Conservation (phyloP, 805 yeast species). For the Lachancea lanzarotensis region DNA sequence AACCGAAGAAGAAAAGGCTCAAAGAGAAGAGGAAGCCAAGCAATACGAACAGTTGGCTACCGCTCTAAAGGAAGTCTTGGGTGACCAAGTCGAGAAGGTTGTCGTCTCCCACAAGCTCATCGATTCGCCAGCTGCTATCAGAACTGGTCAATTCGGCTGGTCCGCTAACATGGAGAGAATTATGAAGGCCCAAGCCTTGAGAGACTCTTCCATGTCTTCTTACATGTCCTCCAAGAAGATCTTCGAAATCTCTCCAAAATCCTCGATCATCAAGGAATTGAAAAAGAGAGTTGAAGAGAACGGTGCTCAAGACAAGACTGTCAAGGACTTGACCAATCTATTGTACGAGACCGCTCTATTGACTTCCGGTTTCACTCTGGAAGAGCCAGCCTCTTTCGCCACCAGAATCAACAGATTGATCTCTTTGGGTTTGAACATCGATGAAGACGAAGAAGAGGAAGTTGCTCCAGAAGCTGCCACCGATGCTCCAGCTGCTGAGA, state of each 20-base stretch:
- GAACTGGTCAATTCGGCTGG: constrained; percentile 99
- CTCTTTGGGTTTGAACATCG: constrained; percentile 96
- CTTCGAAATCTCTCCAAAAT: constrained; percentile 96
- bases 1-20: constrained; percentile 94
- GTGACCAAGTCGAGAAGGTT: constrained; percentile 99
- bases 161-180: constrained; percentile 99
- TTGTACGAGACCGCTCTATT: constrained; percentile 96
- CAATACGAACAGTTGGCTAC: constrained; percentile 91
- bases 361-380: constrained; percentile 98
- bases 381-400: constrained; percentile 97
- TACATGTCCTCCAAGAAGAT: constrained; percentile 99
- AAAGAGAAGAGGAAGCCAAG: constrained; percentile 88
- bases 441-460: constrained; percentile 65
- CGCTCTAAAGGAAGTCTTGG: constrained; percentile 93
- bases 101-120: constrained; percentile 95
- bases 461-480: constrained; percentile 39
- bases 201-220: constrained; percentile 97
- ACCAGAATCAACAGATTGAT: constrained; percentile 97
- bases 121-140: constrained; percentile 99
- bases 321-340: constrained; percentile 93
- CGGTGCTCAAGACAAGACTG: constrained; percentile 98
- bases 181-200: constrained; percentile 99
- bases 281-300: constrained; percentile 93
- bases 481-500: constrained; percentile 47
- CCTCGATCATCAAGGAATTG: constrained; percentile 91